Base-by-base conservation (phyloP, 78 protist genomes). In the Emiliania huxleyi region DNA sequence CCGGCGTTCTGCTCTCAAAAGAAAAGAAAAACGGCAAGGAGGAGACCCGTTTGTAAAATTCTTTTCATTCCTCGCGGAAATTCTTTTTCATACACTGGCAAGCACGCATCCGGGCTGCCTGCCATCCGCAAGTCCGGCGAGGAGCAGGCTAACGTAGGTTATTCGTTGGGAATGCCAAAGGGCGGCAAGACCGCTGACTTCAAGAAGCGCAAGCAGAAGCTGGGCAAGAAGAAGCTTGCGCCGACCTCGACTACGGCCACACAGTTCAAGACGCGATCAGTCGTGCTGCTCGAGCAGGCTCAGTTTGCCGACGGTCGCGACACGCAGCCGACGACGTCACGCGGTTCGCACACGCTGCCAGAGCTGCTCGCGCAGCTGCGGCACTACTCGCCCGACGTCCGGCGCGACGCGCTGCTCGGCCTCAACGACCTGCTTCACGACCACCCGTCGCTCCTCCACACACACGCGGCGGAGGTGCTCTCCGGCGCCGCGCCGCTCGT, bases 221-320 rank as follows among this genome's bases (percentile, higher is more conserved):
- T 71, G 35, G 81, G 81, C 12, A 71, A 71, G 81, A 71, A 71
- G 81, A 71, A 71, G 81, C 81, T 71, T 19, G 81, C 81, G 3
- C 81, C 81, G 81, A 71, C 81, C 43, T 19, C 15, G 40, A 6
- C 81, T 1, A 71, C 81, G 37, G 1, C 42, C 21, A 71, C 81
- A 4, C 42, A 5, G 18, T 71, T 71, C 81, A 29, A 71, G 43
- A 40, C 81, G 23, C 37, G 42, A 11, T 71, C 81, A 8, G 81
- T 71, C 81, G 37, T 35, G 81, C 37, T 71, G 19, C 5, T 22
- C 42, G 81, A 29, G 42, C 81, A 71, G 81, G 62, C 62, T 8
- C 62, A 52, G 62, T 52, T 19, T 15, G 37, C 42, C 18, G 42
- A 19, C 42, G 37, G 3, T 8, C 15, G 4, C 29, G 81, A 71